Percentiles rank a stretch among this genome's conserved stretches.
phyloP scores from a whole-genome alignment of 1,284 basidiomycete species.

The Apiotrichum gamsii region DNA sequence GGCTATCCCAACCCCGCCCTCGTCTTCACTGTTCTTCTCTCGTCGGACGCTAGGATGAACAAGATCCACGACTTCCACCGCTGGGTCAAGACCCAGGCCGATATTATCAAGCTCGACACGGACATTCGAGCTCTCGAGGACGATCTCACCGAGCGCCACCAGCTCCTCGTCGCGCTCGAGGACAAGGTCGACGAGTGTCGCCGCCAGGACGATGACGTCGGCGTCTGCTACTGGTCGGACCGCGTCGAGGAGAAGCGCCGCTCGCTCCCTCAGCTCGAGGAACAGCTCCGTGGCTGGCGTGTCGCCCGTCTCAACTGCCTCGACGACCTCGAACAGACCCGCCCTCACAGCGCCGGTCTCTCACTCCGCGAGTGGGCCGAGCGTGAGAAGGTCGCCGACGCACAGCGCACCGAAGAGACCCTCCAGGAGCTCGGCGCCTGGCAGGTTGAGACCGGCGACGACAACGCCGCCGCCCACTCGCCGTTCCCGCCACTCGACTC shows the following conservation, averaged over 20 bases:
- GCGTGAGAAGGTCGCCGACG: constrained; percentile 9
- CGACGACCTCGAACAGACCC: constrained; percentile 24
- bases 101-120: constrained; percentile 22
- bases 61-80: constrained; percentile 41
- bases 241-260: constrained; percentile 35
- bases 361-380: constrained; percentile 29
- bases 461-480: constrained; percentile 1
- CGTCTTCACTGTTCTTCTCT: constrained; percentile 42
- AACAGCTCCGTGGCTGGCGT: constrained; percentile 17
- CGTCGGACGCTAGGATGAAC: constrained; percentile 41
- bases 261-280: constrained; percentile 23
- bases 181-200: constrained; percentile 26
- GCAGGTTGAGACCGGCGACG: constrained; percentile 22
- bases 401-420: constrained; percentile 15
- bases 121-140: constrained; percentile 26
- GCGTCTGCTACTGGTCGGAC: constrained; percentile 35
- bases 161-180: constrained; percentile 35
- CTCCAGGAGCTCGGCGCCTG: constrained; percentile 38
- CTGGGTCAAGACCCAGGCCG: constrained; percentile 25
- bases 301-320: constrained; percentile 19
- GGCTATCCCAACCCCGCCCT: constrained; percentile 37
- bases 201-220: constrained; percentile 25
- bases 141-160: constrained; percentile 26
- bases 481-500: constrained; percentile 39
- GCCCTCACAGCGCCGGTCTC: constrained; percentile 9